Evolutionary conservation across 306 rosid species (phyloP).

Genomic region (Cucurbita ficifolia): DNA sequence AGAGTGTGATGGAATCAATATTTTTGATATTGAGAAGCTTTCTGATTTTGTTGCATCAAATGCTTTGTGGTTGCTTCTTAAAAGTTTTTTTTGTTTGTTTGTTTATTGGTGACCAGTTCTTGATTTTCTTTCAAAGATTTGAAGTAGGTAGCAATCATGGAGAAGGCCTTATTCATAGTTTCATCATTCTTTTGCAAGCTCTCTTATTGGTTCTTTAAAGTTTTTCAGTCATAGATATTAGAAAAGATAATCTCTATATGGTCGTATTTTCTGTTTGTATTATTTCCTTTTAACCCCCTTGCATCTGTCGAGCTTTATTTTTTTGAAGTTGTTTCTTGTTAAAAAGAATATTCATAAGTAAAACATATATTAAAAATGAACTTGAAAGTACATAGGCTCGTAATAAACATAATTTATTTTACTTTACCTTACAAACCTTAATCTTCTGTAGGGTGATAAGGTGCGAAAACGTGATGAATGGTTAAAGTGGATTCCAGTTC

Average conservation of each 20-base stretch:
- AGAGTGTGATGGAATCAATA: neutral
- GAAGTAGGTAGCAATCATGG: neutral
- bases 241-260: no score
- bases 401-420: neutral
- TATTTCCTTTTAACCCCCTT: no score
- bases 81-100: no score
- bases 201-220: neutral
- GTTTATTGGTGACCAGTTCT: neutral
- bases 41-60: neutral
- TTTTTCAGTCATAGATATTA: no score
- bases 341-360: neutral
- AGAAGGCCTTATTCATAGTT: neutral
- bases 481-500: constrained; percentile 59
- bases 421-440: neutral
- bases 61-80: neutral
- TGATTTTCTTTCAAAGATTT: neutral
- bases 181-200: neutral
- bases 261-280: no score
- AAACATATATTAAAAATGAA: neutral
- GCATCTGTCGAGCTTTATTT: no score
- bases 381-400: neutral
- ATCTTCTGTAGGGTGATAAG: constrained; percentile 45
- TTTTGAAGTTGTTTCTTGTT: no score
- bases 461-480: constrained; percentile 58
- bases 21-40: neutral